phyloP scores from a whole-genome alignment of 441 rosid species.

The Corymbia citriodora region DNA sequence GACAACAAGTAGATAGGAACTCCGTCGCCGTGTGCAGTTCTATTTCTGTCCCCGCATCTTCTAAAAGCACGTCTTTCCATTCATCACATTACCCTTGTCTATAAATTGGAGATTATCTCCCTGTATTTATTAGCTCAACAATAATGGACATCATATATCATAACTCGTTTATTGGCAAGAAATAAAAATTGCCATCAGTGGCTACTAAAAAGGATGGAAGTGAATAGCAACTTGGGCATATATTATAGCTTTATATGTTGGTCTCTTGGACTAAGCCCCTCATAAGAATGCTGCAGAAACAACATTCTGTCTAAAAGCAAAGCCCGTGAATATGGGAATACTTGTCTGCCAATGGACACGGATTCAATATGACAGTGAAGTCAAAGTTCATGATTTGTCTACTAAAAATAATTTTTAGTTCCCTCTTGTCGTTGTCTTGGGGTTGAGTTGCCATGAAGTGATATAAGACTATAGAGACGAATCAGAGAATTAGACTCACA shows the following conservation, averaged over 20 bases:
- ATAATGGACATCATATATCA: not conserved
- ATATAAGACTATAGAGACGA: not conserved
- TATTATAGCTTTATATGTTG: not conserved
- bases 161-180: not conserved
- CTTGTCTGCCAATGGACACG: not conserved
- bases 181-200: not conserved
- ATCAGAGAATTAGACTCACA: not conserved
- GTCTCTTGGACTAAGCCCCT: not conserved
- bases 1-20: not conserved
- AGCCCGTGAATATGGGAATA: not conserved
- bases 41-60: not conserved
- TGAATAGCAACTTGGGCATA: not conserved
- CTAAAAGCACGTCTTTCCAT: not conserved
- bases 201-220: not conserved
- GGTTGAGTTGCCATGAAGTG: not conserved
- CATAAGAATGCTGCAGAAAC: not conserved
- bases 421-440: not conserved
- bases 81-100: not conserved
- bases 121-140: not conserved
- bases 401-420: not conserved
- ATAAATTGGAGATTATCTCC: not conserved
- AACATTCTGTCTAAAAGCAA: not conserved
- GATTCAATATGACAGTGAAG: not conserved
- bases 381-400: not conserved
- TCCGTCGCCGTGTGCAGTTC: fast-evolving